Percentiles rank a stretch among this genome's conserved stretches.
phyloP scores from a whole-genome alignment of 257 asterid genomes.

The Cinchona pubescens region DNA sequence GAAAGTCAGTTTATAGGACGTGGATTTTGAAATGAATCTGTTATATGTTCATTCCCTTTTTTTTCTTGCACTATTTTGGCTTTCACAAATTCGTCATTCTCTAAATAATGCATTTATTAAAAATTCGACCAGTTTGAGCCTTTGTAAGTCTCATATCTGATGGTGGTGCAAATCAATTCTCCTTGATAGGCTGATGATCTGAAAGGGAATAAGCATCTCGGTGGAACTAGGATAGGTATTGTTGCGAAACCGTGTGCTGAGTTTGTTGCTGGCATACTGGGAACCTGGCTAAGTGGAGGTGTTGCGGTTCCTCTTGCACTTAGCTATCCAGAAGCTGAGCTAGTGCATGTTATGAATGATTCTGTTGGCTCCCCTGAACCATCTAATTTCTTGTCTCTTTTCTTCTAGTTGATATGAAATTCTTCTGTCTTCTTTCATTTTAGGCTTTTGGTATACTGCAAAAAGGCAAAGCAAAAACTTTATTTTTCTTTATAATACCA shows the following conservation, averaged over 20 bases:
- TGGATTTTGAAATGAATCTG: neutral
- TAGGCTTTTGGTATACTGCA: neutral
- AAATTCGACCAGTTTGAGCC: neutral
- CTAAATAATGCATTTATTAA: neutral
- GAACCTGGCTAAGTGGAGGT: conserved; percentile 92
- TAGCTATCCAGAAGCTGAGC: conserved; percentile 95
- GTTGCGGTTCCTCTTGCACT: conserved; percentile 97
- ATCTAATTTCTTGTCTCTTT: conserved; percentile 7
- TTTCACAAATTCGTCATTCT: neutral
- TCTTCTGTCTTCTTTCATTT: neutral
- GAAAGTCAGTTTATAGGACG: neutral
- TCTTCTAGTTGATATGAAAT: neutral
- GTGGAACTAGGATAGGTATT: conserved; percentile 75
- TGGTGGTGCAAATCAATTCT: neutral
- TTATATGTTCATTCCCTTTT: neutral
- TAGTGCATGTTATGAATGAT: conserved; percentile 90
- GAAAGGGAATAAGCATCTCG: conserved; percentile 39
- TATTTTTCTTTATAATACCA: neutral
- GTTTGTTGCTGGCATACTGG: conserved; percentile 88
- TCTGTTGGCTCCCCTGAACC: conserved; percentile 49
- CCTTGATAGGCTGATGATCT: conserved; percentile 45
- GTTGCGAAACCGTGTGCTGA: conserved; percentile 92
- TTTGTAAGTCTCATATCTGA: conserved; percentile 2
- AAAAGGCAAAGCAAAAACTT: neutral
- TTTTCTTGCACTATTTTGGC: neutral